A percentile compares a stretch with the other conserved stretches of the same genome.
Conservation (phyloP, 148 eudicot species). For the Dianthus caryophyllus region DNA sequence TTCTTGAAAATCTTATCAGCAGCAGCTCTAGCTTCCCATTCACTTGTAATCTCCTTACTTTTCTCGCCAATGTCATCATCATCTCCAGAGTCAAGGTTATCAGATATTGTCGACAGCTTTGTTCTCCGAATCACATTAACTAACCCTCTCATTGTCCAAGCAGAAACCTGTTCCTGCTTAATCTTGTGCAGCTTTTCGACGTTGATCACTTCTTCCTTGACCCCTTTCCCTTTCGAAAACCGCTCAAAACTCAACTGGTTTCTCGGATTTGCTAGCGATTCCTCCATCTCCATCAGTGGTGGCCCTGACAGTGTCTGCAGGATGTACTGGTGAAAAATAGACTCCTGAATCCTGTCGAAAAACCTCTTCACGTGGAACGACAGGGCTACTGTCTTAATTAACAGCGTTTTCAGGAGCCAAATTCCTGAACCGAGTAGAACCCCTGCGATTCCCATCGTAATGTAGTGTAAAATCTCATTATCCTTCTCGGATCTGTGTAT, state of each 20-base stretch:
- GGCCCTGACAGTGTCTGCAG: slow-evolving; percentile 66
- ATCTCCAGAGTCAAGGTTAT: slow-evolving; percentile 34
- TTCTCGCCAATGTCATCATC: slow-evolving; percentile 41
- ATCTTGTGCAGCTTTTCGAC: slow-evolving; percentile 67
- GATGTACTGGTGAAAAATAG: slow-evolving; percentile 65
- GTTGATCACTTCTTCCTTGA: slow-evolving; percentile 55
- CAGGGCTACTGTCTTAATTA: slow-evolving; percentile 59
- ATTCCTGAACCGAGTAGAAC: slow-evolving; percentile 61
- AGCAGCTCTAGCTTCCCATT: slow-evolving; percentile 61
- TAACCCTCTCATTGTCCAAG: slow-evolving; percentile 78
- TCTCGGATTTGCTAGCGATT: slow-evolving; percentile 15
- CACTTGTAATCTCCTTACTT: slow-evolving; percentile 52
- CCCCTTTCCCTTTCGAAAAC: slow-evolving; percentile 29
- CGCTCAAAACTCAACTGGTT: slow-evolving; percentile 39
- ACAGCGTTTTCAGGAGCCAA: slow-evolving; percentile 64
- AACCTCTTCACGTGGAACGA: slow-evolving; percentile 68
- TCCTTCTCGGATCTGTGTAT: slow-evolving; percentile 37
- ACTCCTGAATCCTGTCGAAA: slow-evolving; percentile 81
- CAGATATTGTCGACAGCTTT: slow-evolving; percentile 51
- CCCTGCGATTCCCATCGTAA: slow-evolving; percentile 59
- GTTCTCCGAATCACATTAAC: slow-evolving; percentile 48
- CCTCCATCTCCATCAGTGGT: slow-evolving; percentile 37
- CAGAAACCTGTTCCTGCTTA: slow-evolving; percentile 60
- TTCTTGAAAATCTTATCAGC: slow-evolving; percentile 54
- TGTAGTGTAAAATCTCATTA: slow-evolving; percentile 31